These are phyloP conservation scores for Arxiozyma heterogenica DNA, from an alignment of 1,139 yeast genomes.

Conservation along the genomic window DNA sequence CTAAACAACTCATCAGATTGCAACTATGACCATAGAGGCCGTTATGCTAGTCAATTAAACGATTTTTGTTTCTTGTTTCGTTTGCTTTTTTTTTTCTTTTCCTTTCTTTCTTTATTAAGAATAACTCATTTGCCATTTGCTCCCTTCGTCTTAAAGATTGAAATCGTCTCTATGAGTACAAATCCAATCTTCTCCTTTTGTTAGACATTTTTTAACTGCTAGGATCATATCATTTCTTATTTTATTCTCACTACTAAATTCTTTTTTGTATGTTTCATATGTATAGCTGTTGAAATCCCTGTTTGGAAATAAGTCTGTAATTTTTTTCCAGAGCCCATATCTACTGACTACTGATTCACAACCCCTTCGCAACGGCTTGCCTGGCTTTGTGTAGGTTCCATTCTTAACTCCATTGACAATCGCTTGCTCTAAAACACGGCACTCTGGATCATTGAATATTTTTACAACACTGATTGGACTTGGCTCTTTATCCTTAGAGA, in stretches of 20 bases:
- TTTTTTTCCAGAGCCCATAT: constrained; percentile 19
- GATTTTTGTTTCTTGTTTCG: too few species aligned
- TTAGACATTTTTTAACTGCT: constrained; percentile 10
- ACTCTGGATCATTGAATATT: constrained; percentile 7
- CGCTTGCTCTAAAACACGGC: constrained; percentile 31
- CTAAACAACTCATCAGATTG: neutral
- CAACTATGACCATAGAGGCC: too few species aligned
- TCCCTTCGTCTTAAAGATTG: neutral
- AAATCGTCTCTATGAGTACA: constrained; percentile 21
- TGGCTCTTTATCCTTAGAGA: constrained; percentile 26
- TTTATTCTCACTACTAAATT: neutral
- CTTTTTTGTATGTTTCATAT: neutral
- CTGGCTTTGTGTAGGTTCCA: constrained; percentile 39
- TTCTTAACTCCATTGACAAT: constrained; percentile 47
- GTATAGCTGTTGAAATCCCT: constrained; percentile 20
- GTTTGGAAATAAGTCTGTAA: constrained; percentile 5
- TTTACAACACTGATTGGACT: constrained; percentile 16
- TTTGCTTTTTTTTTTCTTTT: too few species aligned
- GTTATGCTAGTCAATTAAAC: too few species aligned
- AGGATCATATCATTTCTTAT: constrained; percentile 15
- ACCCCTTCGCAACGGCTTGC: constrained; percentile 37
- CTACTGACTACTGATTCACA: constrained; percentile 33
- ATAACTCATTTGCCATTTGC: too few species aligned
- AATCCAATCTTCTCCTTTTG: constrained; percentile 27
- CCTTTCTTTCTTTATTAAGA: too few species aligned